phyloP scores from a whole-genome alignment of 1,284 basidiomycete genomes.

The Cystobasidium pallidum region DNA sequence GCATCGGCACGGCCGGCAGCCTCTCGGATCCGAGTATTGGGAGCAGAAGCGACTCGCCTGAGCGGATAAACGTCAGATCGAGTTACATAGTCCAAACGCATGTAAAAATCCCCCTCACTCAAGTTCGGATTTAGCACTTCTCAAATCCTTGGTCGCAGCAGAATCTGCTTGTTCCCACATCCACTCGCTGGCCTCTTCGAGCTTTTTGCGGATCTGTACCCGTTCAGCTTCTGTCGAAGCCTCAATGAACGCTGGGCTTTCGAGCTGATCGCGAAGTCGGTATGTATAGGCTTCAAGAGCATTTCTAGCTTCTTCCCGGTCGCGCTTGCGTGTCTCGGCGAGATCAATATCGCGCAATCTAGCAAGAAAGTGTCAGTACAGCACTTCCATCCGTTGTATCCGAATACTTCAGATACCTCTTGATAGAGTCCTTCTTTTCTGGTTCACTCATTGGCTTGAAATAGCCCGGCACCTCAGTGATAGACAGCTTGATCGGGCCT shows the following conservation, averaged over 20 bases:
- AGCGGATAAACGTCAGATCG: slow-evolving; percentile 63
- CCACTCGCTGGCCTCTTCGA: slow-evolving; percentile 78
- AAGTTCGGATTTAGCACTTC: slow-evolving; percentile 72
- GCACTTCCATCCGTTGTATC: too few species aligned
- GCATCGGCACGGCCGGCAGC: slow-evolving; percentile 71
- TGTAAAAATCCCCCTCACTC: slow-evolving; percentile 66
- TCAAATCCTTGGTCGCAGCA: slow-evolving; percentile 73
- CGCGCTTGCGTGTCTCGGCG: slow-evolving; percentile 74
- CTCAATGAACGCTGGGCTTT: slow-evolving; percentile 71
- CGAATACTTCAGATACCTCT: slow-evolving; percentile 47
- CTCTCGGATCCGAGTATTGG: slow-evolving; percentile 79
- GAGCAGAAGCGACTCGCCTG: slow-evolving; percentile 32
- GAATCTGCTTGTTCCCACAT: slow-evolving; percentile 81
- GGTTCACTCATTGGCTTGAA: slow-evolving; percentile 67
- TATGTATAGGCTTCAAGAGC: slow-evolving; percentile 90
- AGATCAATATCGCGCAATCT: slow-evolving; percentile 78
- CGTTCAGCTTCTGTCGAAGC: slow-evolving; percentile 77
- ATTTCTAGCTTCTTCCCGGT: slow-evolving; percentile 88
- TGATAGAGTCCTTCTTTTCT: slow-evolving; percentile 68
- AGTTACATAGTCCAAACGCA: neutral
- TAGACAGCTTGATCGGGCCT: slow-evolving; percentile 47
- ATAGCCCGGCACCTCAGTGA: slow-evolving; percentile 57
- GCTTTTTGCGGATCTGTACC: slow-evolving; percentile 65
- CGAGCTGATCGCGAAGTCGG: slow-evolving; percentile 79
- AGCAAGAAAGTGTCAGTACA: neutral